phyloP scores from a whole-genome alignment of 1,284 basidiomycete species.

The Cutaneotrichosporon sp. region DNA sequence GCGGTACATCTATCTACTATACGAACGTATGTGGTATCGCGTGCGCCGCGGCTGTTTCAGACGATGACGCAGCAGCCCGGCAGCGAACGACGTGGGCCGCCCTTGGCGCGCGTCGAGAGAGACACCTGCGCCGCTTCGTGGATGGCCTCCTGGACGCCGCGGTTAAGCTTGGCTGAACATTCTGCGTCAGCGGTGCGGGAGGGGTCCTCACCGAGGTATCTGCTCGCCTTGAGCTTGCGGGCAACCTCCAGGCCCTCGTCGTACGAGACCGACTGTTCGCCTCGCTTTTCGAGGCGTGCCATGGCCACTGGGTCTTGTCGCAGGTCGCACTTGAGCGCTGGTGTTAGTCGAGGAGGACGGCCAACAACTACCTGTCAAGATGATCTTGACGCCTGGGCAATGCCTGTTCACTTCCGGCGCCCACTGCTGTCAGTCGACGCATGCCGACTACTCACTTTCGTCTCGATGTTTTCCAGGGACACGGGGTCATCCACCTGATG shows the following conservation, averaged over 20 bases:
- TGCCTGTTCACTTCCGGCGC: slow-evolving; percentile 62
- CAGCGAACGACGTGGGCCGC: background rate
- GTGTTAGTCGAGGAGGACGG: no score
- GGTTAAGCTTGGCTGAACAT: slow-evolving; percentile 93
- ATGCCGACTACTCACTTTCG: slow-evolving; percentile 62
- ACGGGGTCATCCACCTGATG: slow-evolving; percentile 81
- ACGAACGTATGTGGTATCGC: no score
- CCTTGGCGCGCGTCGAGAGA: slow-evolving; percentile 53
- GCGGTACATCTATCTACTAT: no score
- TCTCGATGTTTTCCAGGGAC: slow-evolving; percentile 87
- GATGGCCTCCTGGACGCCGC: slow-evolving; percentile 90
- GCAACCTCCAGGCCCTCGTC: slow-evolving; percentile 86
- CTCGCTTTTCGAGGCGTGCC: slow-evolving; percentile 61
- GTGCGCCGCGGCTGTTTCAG: no score
- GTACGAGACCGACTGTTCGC: slow-evolving; percentile 74
- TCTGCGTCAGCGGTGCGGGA: slow-evolving; percentile 58
- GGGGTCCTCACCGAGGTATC: slow-evolving; percentile 74
- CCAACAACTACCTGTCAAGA: slow-evolving; percentile 92
- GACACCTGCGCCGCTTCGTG: slow-evolving; percentile 84
- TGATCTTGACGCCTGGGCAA: slow-evolving; percentile 89
- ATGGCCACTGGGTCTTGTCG: slow-evolving; percentile 75
- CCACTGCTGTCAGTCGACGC: slow-evolving; percentile 37
- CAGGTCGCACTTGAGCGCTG: slow-evolving; percentile 92
- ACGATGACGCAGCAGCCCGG: slow-evolving; percentile 8
- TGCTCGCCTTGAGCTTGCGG: slow-evolving; percentile 82